phyloP scores from a whole-genome alignment of 2,329 filamentous ascomycete genomes.

The Acrocalymma vagum region DNA sequence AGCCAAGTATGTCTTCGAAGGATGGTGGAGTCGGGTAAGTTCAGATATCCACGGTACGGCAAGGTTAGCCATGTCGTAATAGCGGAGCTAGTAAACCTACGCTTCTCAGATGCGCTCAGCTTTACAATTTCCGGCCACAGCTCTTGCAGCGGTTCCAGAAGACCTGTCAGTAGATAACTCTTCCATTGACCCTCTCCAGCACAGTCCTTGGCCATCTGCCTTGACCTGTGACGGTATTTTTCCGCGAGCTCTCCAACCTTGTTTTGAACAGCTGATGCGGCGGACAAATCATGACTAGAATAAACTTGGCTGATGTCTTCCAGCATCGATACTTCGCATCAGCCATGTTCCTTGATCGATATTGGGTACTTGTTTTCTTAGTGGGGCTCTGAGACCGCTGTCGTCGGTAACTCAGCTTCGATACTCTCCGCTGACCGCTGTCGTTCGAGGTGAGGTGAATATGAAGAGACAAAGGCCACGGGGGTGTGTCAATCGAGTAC shows the following conservation, averaged over 20 bases:
- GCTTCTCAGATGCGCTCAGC: conserved; percentile 14
- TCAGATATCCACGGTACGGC: conserved; percentile 12
- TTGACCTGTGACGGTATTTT: conserved; percentile 16
- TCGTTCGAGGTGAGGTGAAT: conserved; percentile 14
- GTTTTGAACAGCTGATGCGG: conserved; percentile 3
- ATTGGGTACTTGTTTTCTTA: conserved; percentile 17
- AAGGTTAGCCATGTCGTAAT: conserved; percentile 9
- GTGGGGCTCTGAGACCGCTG: conserved; percentile 17
- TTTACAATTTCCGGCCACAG: conserved; percentile 14
- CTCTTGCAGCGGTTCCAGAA: conserved; percentile 15
- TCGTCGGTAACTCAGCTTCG: conserved; percentile 14
- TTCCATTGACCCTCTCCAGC: conserved; percentile 15
- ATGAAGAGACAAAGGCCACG: too few relatives aligned
- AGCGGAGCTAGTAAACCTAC: conserved; percentile 8
- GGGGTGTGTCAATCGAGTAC: too few relatives aligned
- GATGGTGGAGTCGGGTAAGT: conserved; percentile 12
- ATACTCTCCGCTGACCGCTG: conserved; percentile 13
- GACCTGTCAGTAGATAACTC: conserved; percentile 12
- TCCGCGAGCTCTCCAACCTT: conserved; percentile 11
- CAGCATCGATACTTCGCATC: conserved; percentile 11
- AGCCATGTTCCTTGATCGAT: conserved; percentile 17
- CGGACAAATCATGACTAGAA: conserved; percentile 2
- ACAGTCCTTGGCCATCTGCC: conserved; percentile 18
- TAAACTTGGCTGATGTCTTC: conserved; percentile 9
- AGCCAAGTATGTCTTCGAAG: conserved; percentile 13